phyloP scores from a whole-genome alignment of 768 basidiomycete species.

The Suillus occidentalis region DNA sequence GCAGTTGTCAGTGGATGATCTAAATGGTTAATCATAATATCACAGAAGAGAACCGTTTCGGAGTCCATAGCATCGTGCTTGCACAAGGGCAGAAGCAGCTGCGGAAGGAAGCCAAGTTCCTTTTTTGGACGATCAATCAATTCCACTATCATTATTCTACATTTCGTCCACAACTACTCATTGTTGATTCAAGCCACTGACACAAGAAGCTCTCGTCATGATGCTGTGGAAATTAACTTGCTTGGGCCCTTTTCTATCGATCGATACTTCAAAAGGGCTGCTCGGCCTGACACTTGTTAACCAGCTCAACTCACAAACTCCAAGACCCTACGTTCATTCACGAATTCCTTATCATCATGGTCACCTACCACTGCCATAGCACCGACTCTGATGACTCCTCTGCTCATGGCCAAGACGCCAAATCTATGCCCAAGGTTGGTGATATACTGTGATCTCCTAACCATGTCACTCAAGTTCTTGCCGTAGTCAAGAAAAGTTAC shows the following conservation, averaged over 20 bases:
- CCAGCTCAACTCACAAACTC: constrained; percentile 1
- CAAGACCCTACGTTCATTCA: constrained; percentile 12
- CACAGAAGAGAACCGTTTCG: too few species aligned
- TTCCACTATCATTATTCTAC: neutral
- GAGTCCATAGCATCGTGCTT: too few species aligned
- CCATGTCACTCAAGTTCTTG: neutral
- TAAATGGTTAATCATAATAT: too few species aligned
- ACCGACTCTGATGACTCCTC: constrained; percentile 1
- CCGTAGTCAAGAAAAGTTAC: constrained; percentile 7
- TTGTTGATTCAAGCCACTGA: too few species aligned
- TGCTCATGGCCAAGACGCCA: neutral
- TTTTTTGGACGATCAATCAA: constrained; percentile 13
- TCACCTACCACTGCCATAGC: constrained; percentile 5
- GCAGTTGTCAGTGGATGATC: too few species aligned
- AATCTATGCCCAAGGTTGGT: constrained; percentile 5
- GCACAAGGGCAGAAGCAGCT: too few species aligned
- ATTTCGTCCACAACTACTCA: neutral
- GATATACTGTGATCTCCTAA: neutral
- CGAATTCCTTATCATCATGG: constrained; percentile 3
- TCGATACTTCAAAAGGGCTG: neutral
- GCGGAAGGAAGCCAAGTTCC: constrained; percentile 14
- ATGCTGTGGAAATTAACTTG: constrained; percentile 3
- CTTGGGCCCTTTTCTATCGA: neutral
- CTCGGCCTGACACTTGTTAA: neutral
- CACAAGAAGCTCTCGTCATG: too few species aligned